A percentile compares a stretch with the other conserved stretches of the same genome.
Conservation (phyloP, 495 filamentous ascomycete species). For the Neurospora sp. region DNA sequence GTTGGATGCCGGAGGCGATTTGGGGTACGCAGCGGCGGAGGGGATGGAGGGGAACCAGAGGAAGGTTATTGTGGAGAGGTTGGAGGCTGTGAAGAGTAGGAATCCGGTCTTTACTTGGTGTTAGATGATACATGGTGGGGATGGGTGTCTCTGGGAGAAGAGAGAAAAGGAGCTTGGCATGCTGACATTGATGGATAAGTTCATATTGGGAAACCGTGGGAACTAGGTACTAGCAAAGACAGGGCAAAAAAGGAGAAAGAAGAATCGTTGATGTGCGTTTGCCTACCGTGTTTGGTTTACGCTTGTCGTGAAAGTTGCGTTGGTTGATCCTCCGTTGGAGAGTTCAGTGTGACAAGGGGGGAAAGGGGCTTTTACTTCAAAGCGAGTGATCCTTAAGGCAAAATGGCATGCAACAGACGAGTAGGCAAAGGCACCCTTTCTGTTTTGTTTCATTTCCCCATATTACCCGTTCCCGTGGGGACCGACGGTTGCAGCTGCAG, state of each 20-base stretch:
- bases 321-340: not conserved
- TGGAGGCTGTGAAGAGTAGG: constrained; percentile 89
- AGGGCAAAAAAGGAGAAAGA: not conserved
- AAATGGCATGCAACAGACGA: not conserved
- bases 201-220: not conserved
- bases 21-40: constrained; percentile 87
- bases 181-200: not conserved
- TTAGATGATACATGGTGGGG: constrained; percentile 35
- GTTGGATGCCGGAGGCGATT: constrained; percentile 71
- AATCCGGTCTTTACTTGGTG: constrained; percentile 98
- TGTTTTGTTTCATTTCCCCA: not conserved
- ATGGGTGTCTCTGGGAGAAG: not conserved
- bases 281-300: not conserved
- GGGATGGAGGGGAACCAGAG: constrained; percentile 84
- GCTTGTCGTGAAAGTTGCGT: not conserved
- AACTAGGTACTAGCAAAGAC: not conserved
- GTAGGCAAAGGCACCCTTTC: not conserved
- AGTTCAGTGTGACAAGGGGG: not conserved
- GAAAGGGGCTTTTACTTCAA: not conserved
- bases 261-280: not conserved
- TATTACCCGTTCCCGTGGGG: not conserved
- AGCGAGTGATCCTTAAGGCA: not conserved
- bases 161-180: not conserved
- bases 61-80: constrained; percentile 90
- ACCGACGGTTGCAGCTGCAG: no score